Evolutionary conservation across 139 green algal genomes (phyloP).

Genomic region (Tetradesmus obliquus): DNA sequence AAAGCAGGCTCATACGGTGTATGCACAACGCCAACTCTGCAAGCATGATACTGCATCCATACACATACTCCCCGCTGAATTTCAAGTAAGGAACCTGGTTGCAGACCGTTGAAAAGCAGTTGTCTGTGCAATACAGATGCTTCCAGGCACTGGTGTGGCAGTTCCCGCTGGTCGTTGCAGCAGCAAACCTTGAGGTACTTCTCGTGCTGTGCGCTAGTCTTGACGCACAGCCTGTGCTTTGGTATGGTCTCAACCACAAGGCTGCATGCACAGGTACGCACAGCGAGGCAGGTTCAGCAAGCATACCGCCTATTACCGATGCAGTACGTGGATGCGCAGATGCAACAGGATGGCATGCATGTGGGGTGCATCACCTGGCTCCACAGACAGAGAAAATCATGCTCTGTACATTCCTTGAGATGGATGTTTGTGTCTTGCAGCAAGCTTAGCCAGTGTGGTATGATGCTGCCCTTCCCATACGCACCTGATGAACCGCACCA

Average conservation of each 20-base stretch:
- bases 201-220: conserved; percentile 51
- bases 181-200: neutral
- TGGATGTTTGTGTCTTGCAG: too few relatives aligned
- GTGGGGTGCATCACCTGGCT: neutral
- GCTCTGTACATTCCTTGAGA: too few relatives aligned
- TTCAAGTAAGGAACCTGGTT: too few relatives aligned
- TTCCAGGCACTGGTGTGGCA: too few relatives aligned
- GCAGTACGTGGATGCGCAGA: neutral
- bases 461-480: neutral
- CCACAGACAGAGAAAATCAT: neutral
- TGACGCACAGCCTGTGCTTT: conserved; percentile 66
- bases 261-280: conserved; percentile 53
- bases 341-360: neutral
- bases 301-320: neutral
- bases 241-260: conserved; percentile 86
- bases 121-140: too few relatives aligned
- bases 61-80: too few relatives aligned
- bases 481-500: conserved; percentile 82
- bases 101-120: too few relatives aligned
- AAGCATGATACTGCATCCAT: too few relatives aligned
- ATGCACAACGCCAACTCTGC: too few relatives aligned
- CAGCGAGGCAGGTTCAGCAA: neutral
- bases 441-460: too few relatives aligned
- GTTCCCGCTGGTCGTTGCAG: neutral
- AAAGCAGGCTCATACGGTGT: too few relatives aligned